Conservation (phyloP, 1,139 yeast genomes). For the Nadsonia commutata region DNA sequence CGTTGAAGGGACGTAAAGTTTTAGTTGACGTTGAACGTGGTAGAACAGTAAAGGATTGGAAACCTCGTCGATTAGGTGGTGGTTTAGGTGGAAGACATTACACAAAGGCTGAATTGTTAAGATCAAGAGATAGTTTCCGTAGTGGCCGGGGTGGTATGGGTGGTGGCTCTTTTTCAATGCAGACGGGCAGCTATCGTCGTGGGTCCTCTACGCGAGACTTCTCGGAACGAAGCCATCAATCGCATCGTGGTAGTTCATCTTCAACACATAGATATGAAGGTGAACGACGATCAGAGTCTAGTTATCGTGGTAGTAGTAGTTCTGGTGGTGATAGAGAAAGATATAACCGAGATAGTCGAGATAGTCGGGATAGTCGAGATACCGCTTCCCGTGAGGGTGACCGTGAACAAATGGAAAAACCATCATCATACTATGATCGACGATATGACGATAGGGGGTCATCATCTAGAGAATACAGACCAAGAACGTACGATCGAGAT, state of each 20-base stretch:
- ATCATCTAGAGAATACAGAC: not conserved
- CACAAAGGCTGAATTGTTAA: constrained; percentile 14
- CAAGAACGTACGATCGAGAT: not conserved
- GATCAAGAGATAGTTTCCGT: not conserved
- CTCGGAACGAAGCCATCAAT: too few species aligned
- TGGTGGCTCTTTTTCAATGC: too few species aligned
- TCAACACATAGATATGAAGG: too few species aligned
- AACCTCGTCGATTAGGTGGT: constrained; percentile 65
- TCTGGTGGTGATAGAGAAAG: not conserved
- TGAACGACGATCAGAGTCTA: not conserved
- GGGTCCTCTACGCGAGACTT: too few species aligned
- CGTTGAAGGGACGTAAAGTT: constrained; percentile 36
- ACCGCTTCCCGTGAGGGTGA: not conserved
- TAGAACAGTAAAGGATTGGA: constrained; percentile 60
- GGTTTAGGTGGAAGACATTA: constrained; percentile 56
- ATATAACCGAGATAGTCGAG: not conserved
- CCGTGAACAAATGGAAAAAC: too few species aligned
- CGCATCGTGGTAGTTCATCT: too few species aligned
- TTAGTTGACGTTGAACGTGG: constrained; percentile 80
- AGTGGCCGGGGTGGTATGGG: too few species aligned
- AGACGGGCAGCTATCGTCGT: too few species aligned
- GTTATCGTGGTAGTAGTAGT: not conserved
- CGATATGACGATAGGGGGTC: not conserved
- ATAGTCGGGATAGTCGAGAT: not conserved
- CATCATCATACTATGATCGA: not conserved